Conservation (phyloP, 2,329 filamentous ascomycete genomes). For the Akanthomyces muscarius region DNA sequence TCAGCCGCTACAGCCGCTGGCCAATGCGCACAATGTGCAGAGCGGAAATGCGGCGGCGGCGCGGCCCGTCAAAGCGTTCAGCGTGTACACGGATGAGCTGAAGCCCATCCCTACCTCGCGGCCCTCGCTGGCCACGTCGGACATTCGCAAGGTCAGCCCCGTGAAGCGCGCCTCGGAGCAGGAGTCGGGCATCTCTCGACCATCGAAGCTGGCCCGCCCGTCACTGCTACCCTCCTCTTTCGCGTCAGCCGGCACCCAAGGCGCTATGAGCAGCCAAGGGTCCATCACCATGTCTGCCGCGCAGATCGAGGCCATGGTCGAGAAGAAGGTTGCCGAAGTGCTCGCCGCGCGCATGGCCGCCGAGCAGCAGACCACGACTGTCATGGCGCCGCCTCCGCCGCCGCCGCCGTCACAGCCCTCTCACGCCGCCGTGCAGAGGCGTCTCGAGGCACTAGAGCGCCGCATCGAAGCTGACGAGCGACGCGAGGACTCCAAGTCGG, state of each 20-base stretch:
- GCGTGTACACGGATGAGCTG: conserved; percentile 75
- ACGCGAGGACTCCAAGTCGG: conserved; percentile 67
- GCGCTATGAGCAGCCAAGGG: conserved; percentile 25
- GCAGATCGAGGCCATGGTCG: conserved; percentile 85
- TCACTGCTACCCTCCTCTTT: conserved; percentile 23
- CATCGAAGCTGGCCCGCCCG: conserved; percentile 45
- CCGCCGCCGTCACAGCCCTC: conserved; percentile 33
- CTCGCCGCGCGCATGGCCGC: conserved; percentile 66
- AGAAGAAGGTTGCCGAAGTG: conserved; percentile 86
- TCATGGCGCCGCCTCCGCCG: conserved; percentile 28
- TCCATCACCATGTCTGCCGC: conserved; percentile 58
- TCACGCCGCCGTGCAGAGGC: conserved; percentile 67
- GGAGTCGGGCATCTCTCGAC: conserved; percentile 35
- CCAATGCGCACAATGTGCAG: conserved; percentile 70
- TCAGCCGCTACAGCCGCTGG: conserved; percentile 75
- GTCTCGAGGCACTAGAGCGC: conserved; percentile 79
- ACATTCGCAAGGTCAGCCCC: conserved; percentile 30
- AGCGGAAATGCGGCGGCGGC: conserved; percentile 43
- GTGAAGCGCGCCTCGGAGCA: conserved; percentile 43
- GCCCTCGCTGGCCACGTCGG: conserved; percentile 32
- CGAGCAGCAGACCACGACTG: conserved; percentile 37
- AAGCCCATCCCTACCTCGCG: conserved; percentile 40
- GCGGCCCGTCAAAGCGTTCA: conserved; percentile 64
- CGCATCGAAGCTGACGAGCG: conserved; percentile 66
- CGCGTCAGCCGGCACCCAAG: conserved; percentile 1